phyloP scores from a whole-genome alignment of 495 filamentous ascomycete species.

The Xylaria flabelliformis region DNA sequence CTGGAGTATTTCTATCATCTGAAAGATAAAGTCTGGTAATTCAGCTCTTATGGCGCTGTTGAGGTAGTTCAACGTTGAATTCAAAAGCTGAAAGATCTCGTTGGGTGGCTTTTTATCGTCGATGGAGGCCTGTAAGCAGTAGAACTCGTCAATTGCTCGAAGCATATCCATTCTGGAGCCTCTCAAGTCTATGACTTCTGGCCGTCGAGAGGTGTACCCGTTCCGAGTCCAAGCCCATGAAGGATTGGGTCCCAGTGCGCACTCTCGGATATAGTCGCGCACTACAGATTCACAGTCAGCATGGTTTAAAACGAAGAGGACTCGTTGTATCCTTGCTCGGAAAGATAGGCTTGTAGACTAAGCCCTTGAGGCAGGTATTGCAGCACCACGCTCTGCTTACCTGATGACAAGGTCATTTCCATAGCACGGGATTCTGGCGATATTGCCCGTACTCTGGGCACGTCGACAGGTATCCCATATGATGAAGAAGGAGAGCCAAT shows the following conservation, averaged over 20 bases:
- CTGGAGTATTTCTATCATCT: slow-evolving; percentile 29
- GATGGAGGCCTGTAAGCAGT: slow-evolving; percentile 27
- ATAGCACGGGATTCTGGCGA: slow-evolving; percentile 25
- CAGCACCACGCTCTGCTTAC: slow-evolving; percentile 19
- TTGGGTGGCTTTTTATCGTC: slow-evolving; percentile 17
- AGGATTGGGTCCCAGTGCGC: slow-evolving; percentile 19
- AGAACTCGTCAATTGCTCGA: slow-evolving; percentile 29
- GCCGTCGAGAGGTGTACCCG: slow-evolving; percentile 17
- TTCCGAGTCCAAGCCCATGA: slow-evolving; percentile 18
- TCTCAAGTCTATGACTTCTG: slow-evolving; percentile 7
- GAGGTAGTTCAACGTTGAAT: slow-evolving; percentile 27
- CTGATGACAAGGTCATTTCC: slow-evolving; percentile 25
- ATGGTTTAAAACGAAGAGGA: not conserved
- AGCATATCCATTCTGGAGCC: slow-evolving; percentile 17
- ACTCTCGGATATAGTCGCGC: slow-evolving; percentile 25
- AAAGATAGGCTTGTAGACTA: not conserved
- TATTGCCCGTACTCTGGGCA: slow-evolving; percentile 22
- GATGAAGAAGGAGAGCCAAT: slow-evolving; percentile 19
- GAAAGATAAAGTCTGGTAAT: slow-evolving; percentile 30
- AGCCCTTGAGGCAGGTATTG: not conserved
- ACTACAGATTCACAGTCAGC: slow-evolving; percentile 25
- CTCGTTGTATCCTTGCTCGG: not conserved
- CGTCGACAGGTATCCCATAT: not conserved
- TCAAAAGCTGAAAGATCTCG: slow-evolving; percentile 24
- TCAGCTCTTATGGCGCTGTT: slow-evolving; percentile 23